phyloP scores from a whole-genome alignment of 352 stramenopile species.

The Phytophthora sp. region DNA sequence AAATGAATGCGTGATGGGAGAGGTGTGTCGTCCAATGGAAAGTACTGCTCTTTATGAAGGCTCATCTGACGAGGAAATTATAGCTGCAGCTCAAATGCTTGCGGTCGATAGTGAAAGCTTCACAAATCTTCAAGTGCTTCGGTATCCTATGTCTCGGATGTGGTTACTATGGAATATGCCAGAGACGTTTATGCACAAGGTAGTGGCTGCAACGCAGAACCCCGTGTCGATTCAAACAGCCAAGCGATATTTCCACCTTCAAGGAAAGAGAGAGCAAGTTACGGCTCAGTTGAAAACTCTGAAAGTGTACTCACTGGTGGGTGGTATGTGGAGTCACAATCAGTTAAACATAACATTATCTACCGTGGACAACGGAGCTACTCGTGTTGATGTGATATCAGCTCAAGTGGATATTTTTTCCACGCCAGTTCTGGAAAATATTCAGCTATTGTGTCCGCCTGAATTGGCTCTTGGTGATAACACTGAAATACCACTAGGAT shows the following conservation, averaged over 20 bases:
- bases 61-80: constrained; percentile 13
- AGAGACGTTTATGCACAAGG: constrained; percentile 1
- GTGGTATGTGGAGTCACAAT: constrained; percentile 14
- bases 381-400: not conserved
- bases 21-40: constrained; percentile 5
- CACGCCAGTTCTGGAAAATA: constrained; percentile 13
- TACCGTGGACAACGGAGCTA: not conserved
- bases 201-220: not conserved
- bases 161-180: constrained; percentile 32
- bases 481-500: constrained; percentile 1
- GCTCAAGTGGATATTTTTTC: constrained; percentile 13
- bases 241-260: constrained; percentile 10
- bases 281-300: constrained; percentile 12
- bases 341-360: constrained; percentile 10
- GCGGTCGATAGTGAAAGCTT: constrained; percentile 12
- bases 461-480: constrained; percentile 5
- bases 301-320: constrained; percentile 13
- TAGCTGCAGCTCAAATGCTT: constrained; percentile 11
- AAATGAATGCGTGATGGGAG: not conserved
- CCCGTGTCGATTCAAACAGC: constrained; percentile 7
- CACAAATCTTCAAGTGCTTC: constrained; percentile 11
- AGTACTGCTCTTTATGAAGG: constrained; percentile 11
- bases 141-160: constrained; percentile 14
- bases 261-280: constrained; percentile 5
- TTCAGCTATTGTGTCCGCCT: constrained; percentile 4